A percentile compares a stretch with the other conserved stretches of the same genome.
phyloP scores from a whole-genome alignment of 257 asterid species.

The Nemophila menziesii region DNA sequence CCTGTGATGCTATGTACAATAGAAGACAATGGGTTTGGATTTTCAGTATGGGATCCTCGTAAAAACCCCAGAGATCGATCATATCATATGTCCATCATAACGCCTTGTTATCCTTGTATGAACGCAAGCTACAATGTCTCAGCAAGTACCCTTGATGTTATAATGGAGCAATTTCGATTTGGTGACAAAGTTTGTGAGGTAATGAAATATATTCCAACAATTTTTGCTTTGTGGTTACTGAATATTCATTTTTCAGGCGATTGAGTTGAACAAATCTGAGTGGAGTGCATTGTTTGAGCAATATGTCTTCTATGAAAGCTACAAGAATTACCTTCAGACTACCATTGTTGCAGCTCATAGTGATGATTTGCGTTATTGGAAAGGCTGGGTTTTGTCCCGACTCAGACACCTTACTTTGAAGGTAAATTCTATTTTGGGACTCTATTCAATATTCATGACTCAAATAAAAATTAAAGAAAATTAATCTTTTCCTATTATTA shows the following conservation, averaged over 20 bases:
- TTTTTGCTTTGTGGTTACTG: conserved; percentile 7
- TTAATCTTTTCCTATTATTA: conserved; percentile 18
- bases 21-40: conserved; percentile 79
- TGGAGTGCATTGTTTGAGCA: conserved; percentile 82
- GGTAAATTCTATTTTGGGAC: conserved; percentile 42
- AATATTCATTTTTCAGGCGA: conserved; percentile 45
- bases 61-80: conserved; percentile 77
- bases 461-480: too few species aligned
- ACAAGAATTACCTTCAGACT: conserved; percentile 81
- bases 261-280: conserved; percentile 64
- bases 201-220: conserved; percentile 2
- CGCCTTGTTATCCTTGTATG: conserved; percentile 99
- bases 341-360: conserved; percentile 67
- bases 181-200: conserved; percentile 82
- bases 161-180: conserved; percentile 77
- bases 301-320: conserved; percentile 73
- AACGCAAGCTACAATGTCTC: conserved; percentile 97
- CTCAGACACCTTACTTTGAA: conserved; percentile 75
- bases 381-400: conserved; percentile 98
- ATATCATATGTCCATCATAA: conserved; percentile 92
- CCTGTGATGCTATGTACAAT: conserved; percentile 91
- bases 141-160: conserved; percentile 79
- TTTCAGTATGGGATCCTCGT: conserved; percentile 90
- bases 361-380: conserved; percentile 94
- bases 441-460: too few species aligned